A percentile compares a stretch with the other conserved stretches of the same genome.
Evolutionary conservation across 2,329 filamentous ascomycete species (phyloP).

Genomic region (Xylaria sp.): DNA sequence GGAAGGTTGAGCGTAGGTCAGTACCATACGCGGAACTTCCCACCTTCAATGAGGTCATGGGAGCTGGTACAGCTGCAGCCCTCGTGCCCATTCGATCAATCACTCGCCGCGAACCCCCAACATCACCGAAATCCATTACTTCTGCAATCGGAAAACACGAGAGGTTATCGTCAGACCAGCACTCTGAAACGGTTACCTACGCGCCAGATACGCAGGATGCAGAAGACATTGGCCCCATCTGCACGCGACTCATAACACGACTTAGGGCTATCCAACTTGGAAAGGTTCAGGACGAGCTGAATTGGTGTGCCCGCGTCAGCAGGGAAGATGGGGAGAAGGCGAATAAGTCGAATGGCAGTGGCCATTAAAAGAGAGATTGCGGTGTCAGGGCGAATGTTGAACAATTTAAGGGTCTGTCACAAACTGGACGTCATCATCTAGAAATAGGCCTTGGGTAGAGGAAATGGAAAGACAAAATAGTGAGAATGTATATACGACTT

Average conservation of each 20-base stretch:
- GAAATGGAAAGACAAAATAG: conserved; percentile 20
- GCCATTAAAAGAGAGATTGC: conserved; percentile 41
- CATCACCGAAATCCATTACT: conserved; percentile 55
- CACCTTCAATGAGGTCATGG: conserved; percentile 78
- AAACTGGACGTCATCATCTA: neutral
- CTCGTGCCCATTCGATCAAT: conserved; percentile 94
- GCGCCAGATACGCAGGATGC: conserved; percentile 59
- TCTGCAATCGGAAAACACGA: conserved; percentile 51
- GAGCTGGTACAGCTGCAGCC: conserved; percentile 90
- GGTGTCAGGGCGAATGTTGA: neutral
- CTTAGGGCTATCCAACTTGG: conserved; percentile 89
- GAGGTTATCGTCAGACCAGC: conserved; percentile 54
- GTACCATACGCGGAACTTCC: conserved; percentile 71
- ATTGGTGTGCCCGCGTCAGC: conserved; percentile 70
- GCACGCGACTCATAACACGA: conserved; percentile 75
- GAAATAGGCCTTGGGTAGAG: conserved; percentile 7
- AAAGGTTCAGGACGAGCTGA: conserved; percentile 79
- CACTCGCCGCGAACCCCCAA: conserved; percentile 67
- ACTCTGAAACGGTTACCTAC: conserved; percentile 65
- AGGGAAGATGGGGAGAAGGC: conserved; percentile 59
- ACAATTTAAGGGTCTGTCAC: neutral
- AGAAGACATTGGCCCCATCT: conserved; percentile 79
- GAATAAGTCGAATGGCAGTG: conserved; percentile 46
- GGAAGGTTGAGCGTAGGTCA: conserved; percentile 81
- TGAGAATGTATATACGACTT: conserved; percentile 9